Evolutionary conservation across 2,329 filamentous ascomycete genomes (phyloP), one percentile per base, ranked within the genome.

Genomic region (Ophiosphaerella herpotricha): DNA sequence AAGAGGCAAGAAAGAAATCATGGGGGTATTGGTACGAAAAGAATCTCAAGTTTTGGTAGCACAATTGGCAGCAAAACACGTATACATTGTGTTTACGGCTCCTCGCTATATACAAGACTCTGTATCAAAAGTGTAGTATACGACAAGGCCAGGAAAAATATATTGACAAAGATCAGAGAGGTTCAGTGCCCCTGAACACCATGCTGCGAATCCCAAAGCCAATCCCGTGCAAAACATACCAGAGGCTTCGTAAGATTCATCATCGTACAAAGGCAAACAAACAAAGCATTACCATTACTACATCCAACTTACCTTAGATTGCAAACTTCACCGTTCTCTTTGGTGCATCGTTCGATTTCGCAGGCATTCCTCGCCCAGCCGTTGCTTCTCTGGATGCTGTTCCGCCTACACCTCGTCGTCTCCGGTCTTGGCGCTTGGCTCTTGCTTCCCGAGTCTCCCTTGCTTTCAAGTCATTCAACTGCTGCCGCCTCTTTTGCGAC

Each of bases 401-500:
- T 13, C 57, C 60, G 14, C 65, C 61, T 13, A 70, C 53, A 5
- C 68, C 74, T 46, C 68, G 59, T 33, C 63, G 62, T 35, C 83
- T 75, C 58, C 79, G 74, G 59, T 85, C 81, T 54, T 77, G 78
- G 57, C 84, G 75, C 62, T 75, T 79, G 54, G 83, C 79, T 55
- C 84, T 75, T 29, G 82, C 84, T 63, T 86, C 84, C 48, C 76
- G 73, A 18, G 81, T 80, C 64, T 86, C 83, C 34, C 84, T 74
- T 35, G 74, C 77, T 60, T 79, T 82, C 82, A 83, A 86, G 44
- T 85, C 82, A 26, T 75, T 73, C 35, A 87, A 71, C 64, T 86
- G 84, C 67, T 81, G 80, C 64, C 80, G 78, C 48, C 84, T 75
- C 61, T 76, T 80, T 65, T 83, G 80, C 36, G 78, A 77, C 40